Conservation (phyloP, 139 green algal genomes). For the Volvox africanus region DNA sequence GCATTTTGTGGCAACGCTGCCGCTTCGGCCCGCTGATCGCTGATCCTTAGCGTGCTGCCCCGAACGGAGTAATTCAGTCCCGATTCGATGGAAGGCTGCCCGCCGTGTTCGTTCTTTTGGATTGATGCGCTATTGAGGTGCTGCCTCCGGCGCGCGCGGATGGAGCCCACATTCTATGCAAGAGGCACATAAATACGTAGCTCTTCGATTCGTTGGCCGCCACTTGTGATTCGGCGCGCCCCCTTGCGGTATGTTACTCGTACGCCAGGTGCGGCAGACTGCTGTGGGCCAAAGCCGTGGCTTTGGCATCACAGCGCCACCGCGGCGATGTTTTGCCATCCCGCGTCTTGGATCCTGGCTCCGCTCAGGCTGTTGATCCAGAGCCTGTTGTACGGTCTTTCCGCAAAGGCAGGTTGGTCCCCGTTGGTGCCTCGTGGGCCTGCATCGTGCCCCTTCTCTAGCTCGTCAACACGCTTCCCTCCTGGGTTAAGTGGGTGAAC, state of each 20-base stretch:
- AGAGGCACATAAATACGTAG: neutral
- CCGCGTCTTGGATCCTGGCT: neutral
- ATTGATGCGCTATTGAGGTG: no score
- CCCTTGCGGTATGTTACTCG: slow-evolving; percentile 1
- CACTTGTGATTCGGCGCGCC: slow-evolving; percentile 2
- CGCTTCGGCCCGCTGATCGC: no score
- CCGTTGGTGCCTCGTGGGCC: neutral
- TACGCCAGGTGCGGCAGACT: neutral
- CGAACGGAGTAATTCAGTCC: no score
- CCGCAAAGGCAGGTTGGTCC: slow-evolving; percentile 14
- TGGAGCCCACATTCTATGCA: neutral
- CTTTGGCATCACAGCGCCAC: neutral
- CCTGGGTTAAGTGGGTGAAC: no score
- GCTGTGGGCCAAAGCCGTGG: neutral
- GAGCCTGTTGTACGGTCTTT: neutral
- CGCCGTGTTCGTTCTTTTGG: no score
- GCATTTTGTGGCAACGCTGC: no score
- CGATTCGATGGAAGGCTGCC: no score
- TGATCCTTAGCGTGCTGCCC: no score
- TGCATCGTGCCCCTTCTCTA: no score
- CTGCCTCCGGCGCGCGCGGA: no score
- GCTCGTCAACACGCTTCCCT: no score
- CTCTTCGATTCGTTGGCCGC: slow-evolving; percentile 9
- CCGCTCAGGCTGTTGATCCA: neutral
- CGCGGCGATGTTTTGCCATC: neutral